Conservation (phyloP, 2,329 filamentous ascomycete species). For the Dactylonectria macrodidyma region DNA sequence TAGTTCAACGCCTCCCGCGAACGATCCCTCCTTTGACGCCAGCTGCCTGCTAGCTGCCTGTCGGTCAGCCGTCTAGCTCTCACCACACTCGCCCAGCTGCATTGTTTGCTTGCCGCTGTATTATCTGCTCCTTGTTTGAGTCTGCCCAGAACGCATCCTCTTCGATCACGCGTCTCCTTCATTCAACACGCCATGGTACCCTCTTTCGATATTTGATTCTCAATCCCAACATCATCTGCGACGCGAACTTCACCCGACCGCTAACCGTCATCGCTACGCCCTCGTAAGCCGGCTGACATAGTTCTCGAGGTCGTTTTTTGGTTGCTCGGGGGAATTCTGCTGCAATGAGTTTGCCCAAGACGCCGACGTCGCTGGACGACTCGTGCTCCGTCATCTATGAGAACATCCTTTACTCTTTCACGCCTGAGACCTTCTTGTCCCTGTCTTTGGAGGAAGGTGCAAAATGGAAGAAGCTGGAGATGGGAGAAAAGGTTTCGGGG, state of each 20-base stretch:
- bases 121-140: conserved; percentile 34
- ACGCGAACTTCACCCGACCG: conserved; percentile 34
- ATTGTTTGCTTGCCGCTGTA: conserved; percentile 38
- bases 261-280: conserved; percentile 44
- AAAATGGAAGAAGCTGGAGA: conserved; percentile 77
- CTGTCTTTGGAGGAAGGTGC: conserved; percentile 78
- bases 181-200: conserved; percentile 19
- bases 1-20: conserved; percentile 36
- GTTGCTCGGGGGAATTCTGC: conserved; percentile 61
- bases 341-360: conserved; percentile 62
- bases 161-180: conserved; percentile 19
- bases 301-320: too few species aligned
- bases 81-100: conserved; percentile 26
- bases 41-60: too few species aligned
- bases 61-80: conserved; percentile 45
- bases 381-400: conserved; percentile 67
- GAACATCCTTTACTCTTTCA: conserved; percentile 89
- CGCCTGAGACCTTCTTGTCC: conserved; percentile 81
- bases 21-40: conserved; percentile 41
- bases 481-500: conserved; percentile 80
- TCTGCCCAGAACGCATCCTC: conserved; percentile 25
- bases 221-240: conserved; percentile 24
- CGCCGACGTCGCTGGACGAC: too few species aligned
- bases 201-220: conserved; percentile 24
- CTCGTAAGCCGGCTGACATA: conserved; percentile 32